These are phyloP conservation scores for Scleromitrula shiraiana DNA, from an alignment of 2,329 filamentous ascomycete genomes.

Conservation along the genomic window DNA sequence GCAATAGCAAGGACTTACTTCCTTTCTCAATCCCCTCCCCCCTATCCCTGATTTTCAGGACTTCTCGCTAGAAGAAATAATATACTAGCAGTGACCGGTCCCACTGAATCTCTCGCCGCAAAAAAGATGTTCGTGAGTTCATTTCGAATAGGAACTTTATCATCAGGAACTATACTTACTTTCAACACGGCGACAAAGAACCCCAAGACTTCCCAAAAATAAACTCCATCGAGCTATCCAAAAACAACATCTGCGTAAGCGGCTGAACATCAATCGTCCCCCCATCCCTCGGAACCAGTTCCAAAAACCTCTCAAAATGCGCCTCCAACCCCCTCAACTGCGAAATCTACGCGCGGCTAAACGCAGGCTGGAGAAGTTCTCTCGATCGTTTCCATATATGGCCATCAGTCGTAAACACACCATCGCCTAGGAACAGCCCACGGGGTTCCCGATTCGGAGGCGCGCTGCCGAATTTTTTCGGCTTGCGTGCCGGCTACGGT, in stretches of 20 bases:
- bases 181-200: slow-evolving; percentile 26
- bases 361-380: slow-evolving; percentile 44
- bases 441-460: slow-evolving; percentile 35
- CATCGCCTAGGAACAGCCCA: slow-evolving; percentile 42
- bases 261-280: slow-evolving; percentile 50
- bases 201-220: slow-evolving; percentile 14
- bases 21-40: slow-evolving; percentile 24
- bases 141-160: slow-evolving; percentile 32
- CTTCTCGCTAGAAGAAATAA: slow-evolving; percentile 22
- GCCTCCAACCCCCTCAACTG: slow-evolving; percentile 49
- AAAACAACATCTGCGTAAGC: slow-evolving; percentile 54
- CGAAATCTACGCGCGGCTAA: slow-evolving; percentile 38
- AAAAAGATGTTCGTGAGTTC: slow-evolving; percentile 30
- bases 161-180: slow-evolving; percentile 28
- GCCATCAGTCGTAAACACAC: slow-evolving; percentile 47
- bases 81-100: slow-evolving; percentile 29
- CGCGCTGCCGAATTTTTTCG: slow-evolving; percentile 43
- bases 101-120: slow-evolving; percentile 35
- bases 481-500: slow-evolving; percentile 47
- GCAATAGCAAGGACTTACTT: slow-evolving; percentile 27
- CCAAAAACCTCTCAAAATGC: slow-evolving; percentile 49
- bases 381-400: slow-evolving; percentile 41
- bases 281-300: slow-evolving; percentile 45
- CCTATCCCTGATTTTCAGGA: slow-evolving; percentile 24
- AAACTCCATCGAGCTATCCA: slow-evolving; percentile 40